Base-by-base conservation (phyloP, 108 stramenopile species). In the Phaeodactylum tricornutum region DNA sequence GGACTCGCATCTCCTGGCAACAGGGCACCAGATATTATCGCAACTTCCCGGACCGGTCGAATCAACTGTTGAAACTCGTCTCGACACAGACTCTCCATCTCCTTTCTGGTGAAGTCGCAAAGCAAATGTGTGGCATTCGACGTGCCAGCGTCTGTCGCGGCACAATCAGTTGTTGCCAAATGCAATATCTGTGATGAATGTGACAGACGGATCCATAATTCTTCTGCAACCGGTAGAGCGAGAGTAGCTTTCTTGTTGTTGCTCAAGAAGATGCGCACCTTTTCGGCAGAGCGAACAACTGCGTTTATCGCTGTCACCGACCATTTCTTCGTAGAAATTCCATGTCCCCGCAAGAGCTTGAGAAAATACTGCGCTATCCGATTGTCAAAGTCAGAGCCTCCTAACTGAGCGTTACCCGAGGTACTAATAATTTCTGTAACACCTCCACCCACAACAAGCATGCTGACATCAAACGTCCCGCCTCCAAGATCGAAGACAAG, bases 401-500 rank as follows among this genome's bases (percentile, higher is more conserved):
- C 95, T 27, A 96, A 56, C 11, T 81, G 71, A 47, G 75, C 53
- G 52, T 96, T 83, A 2, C 95, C 95, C 1, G 79, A 71, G 1
- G 92, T 92, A 7, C 86, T 82, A n/a, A 94, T 47, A 11, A 96
- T 87, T 66, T 94, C 92, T 1, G 86, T 85, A 1, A 92, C 38
- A 3, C 92, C 92, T 29, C 74, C 82, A 16, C 81, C 92, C 2
- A 95, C 80, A 34, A 79, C 65, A 23, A 96, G 50, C 15, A 96
- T 73, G 12, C 82, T 87, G 15, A 93, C 92, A 69, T 96, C 95
- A 58, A 88, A 94, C 0, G 95, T 96, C 21, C 95, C 95, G 14
- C 95, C 95, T 2, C 95, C 95, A 27, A 96, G 53, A 57, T 96
- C 95, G 69, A 96, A 94, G 0, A 96, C 93, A 22, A 96, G 55